These are phyloP conservation scores for Wickerhamomyces strasburgensis DNA, from an alignment of 805 yeast species.

Conservation along the genomic window DNA sequence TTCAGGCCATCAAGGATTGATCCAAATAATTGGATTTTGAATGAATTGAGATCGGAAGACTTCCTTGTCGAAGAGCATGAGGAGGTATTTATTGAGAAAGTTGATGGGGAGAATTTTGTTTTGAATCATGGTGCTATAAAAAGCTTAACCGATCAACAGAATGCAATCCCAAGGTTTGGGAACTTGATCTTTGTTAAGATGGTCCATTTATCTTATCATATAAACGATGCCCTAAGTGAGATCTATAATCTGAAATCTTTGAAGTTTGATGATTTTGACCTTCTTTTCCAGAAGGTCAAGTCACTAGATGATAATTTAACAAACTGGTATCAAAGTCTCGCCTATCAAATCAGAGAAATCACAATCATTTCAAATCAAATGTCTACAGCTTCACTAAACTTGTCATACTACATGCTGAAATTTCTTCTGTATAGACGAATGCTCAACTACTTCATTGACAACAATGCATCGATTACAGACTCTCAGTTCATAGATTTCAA, in stretches of 20 bases:
- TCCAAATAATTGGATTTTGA: slow-evolving; percentile 24
- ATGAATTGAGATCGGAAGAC: slow-evolving; percentile 16
- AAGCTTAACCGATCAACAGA: slow-evolving; percentile 1
- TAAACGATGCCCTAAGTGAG: slow-evolving; percentile 19
- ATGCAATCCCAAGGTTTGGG: slow-evolving; percentile 13
- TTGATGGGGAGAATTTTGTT: slow-evolving; percentile 16
- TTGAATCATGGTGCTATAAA: slow-evolving; percentile 10
- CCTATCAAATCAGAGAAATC: slow-evolving; percentile 13
- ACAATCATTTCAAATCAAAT: slow-evolving; percentile 7
- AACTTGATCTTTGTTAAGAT: slow-evolving; percentile 23
- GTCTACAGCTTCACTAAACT: slow-evolving; percentile 21
- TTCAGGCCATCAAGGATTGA: slow-evolving; percentile 22
- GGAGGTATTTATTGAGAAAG: slow-evolving; percentile 16
- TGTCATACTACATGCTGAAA: slow-evolving; percentile 19
- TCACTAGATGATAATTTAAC: slow-evolving; percentile 14
- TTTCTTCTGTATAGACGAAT: slow-evolving; percentile 24
- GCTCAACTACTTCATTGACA: slow-evolving; percentile 20
- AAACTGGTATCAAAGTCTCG: slow-evolving; percentile 22
- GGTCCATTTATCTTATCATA: slow-evolving; percentile 22
- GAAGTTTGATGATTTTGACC: slow-evolving; percentile 22
- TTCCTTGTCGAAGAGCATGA: slow-evolving; percentile 18
- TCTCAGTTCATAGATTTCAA: slow-evolving; percentile 13
- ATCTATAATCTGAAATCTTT: slow-evolving; percentile 23
- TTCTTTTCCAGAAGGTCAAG: slow-evolving; percentile 12
- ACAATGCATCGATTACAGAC: slow-evolving; percentile 6